These are phyloP conservation scores for Juncus inflexus DNA, from an alignment of 176 grass and related monocot genomes.

Conservation along the genomic window DNA sequence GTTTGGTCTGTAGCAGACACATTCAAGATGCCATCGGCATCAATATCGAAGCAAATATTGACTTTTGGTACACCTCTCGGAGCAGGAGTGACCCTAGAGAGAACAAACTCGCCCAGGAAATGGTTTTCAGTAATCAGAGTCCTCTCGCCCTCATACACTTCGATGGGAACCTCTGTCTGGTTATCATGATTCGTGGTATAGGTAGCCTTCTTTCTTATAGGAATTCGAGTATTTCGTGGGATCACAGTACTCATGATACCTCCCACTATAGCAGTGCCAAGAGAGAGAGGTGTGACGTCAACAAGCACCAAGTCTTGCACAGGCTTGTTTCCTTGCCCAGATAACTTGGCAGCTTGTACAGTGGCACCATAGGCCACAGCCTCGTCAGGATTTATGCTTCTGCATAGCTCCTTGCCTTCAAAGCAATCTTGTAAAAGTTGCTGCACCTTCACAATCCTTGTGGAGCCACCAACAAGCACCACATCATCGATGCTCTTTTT, in stretches of 20 bases:
- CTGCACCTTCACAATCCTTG: too few relatives aligned
- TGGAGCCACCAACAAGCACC: too few relatives aligned
- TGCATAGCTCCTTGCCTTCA: constrained; percentile 10
- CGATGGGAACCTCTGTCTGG: background rate
- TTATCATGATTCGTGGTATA: background rate
- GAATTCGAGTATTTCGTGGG: constrained; percentile 19
- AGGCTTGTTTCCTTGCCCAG: constrained; percentile 5
- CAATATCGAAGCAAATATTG: constrained; percentile 73
- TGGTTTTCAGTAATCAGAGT: constrained; percentile 1
- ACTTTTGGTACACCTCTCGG: constrained; percentile 67
- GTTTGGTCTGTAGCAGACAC: constrained; percentile 79
- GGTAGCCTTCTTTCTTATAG: background rate
- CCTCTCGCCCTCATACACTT: constrained; percentile 25
- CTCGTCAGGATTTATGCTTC: constrained; percentile 22
- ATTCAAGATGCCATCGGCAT: constrained; percentile 72
- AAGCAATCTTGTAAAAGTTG: too few relatives aligned
- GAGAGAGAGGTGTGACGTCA: constrained; percentile 21
- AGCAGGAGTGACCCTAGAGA: constrained; percentile 53
- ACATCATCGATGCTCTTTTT: too few relatives aligned
- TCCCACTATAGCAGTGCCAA: background rate
- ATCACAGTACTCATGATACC: constrained; percentile 10
- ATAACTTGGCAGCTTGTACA: constrained; percentile 16
- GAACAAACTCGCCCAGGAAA: constrained; percentile 14
- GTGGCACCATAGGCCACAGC: constrained; percentile 29
- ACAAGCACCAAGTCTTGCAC: constrained; percentile 16